Evolutionary conservation across 805 yeast species (phyloP), one percentile per base, ranked within the genome.

Genomic region (Kurtzmaniella cleridarum): DNA sequence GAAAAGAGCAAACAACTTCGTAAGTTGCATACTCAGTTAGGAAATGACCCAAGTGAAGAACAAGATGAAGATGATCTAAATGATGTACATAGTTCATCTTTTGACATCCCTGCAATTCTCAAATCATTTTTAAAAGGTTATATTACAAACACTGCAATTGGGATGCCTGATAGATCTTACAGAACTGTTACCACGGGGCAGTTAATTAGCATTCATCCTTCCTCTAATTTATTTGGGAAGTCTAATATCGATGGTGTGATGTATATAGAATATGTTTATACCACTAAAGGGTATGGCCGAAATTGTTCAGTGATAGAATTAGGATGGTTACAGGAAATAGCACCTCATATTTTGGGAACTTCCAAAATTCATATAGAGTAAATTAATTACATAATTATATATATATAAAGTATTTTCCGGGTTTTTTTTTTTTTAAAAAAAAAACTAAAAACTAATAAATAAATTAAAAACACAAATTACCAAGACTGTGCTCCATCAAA

Each of bases 261-360:
- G 95, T 93, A 88, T 65, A 80, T 89, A 28, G 98, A 93, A 61
- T 90, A 86, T 56, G 97, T 93, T 12, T 91, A 76, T 57, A 93
- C 98, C 1, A 76, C 90, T 11, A 88, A 88, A 58, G 95, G 96
- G 1, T 93, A 90, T 53, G 98, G 95, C 0, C 72, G 98, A 50
- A 82, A 72, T 45, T 95, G 90, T n/a, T 81, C 89, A 35, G 79
- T 83, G 12, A 74, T 93, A 18, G 85, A 87, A 53, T 62, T 87
- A 39, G 75, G 78, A 12, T 91, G 98, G 98, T 61, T 93, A 35
- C 91, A 84, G 54, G 93, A 85, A 45, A 71, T 81, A 2, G 85
- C 89, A 0, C 88, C 88, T 0, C 82, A 81, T 45, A 54, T 78
- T 16, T 60, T 79, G 34, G 78, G 81, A 13, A 64, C 71, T 2